Percentiles rank a stretch among this genome's conserved stretches.
Conservation (phyloP, 1,284 basidiomycete genomes). For the Inonotus hispidus region DNA sequence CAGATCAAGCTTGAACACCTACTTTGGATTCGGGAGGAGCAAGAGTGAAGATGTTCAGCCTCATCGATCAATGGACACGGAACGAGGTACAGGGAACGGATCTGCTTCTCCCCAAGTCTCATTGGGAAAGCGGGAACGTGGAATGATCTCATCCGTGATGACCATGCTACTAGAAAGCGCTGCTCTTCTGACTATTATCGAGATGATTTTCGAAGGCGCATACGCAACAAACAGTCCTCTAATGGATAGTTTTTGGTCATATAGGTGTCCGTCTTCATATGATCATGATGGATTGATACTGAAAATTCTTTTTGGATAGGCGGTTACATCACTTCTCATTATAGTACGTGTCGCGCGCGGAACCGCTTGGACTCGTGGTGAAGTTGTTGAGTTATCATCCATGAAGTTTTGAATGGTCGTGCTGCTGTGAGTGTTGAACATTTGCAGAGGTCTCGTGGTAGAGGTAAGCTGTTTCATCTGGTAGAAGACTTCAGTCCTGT, state of each 20-base stretch:
- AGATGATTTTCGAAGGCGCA: not conserved
- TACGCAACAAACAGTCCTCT: not conserved
- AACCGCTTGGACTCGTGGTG: not conserved
- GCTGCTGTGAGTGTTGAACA: too few relatives aligned
- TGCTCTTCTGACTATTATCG: not conserved
- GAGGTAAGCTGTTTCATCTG: too few relatives aligned
- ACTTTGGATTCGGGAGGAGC: too few relatives aligned
- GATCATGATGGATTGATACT: too few relatives aligned
- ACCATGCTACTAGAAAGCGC: slow-evolving; percentile 11
- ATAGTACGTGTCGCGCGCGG: slow-evolving; percentile 12
- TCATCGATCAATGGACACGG: not conserved
- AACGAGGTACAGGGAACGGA: not conserved
- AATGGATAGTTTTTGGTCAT: not conserved
- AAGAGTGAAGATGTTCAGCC: too few relatives aligned
- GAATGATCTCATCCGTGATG: not conserved
- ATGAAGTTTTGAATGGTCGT: not conserved
- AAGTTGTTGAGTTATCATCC: not conserved
- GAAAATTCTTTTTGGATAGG: too few relatives aligned
- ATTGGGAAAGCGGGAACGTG: not conserved
- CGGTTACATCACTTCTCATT: slow-evolving; percentile 8
- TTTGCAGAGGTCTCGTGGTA: too few relatives aligned
- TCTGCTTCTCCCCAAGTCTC: not conserved
- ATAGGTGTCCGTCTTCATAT: too few relatives aligned
- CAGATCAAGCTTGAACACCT: too few relatives aligned
- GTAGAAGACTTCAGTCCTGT: too few relatives aligned